Base-by-base conservation (phyloP, 2,329 filamentous ascomycete species). In the Fusarium sp. region DNA sequence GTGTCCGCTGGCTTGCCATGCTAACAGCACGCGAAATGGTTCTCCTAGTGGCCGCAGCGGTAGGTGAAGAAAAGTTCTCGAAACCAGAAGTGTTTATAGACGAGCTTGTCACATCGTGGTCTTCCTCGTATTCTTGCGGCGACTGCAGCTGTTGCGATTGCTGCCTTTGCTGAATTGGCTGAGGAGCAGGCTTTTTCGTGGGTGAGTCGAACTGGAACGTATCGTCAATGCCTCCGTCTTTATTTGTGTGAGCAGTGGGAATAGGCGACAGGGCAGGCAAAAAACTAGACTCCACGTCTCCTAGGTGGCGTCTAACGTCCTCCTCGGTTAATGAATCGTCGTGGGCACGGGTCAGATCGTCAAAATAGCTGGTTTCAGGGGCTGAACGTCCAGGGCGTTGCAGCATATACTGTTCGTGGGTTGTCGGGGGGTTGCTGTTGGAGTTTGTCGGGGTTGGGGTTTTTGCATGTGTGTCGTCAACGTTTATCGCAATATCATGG, bases 221-320 rank as follows among this genome's bases (percentile, higher is more conserved):
- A 76, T 90, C 88, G 79, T 90, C 87, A 58, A 83, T 76, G 25
- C 74, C 73, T 62, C 70, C 74, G 22, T 69, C 64, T 40, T 45
- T 69, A 68, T 80, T 81, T 34, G 81, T 79, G 12, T 82, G 78
- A 53, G 83, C 80, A 30, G 81, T 81, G 38, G 82, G 83, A 48
- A 90, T 83, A 15, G 88, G 88, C 10, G 88, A 90, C 8, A 87
- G 76, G 8, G 85, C 83, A 3, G 87, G 85, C 58, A 89, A 76
- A 74, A 91, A 91, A 79, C 89, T 91, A 34, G 89, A 91, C 75
- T 91, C 89, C 67, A 90, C 84, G 73, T 91, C 89, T 71, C 86
- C 84, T 22, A 91, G 78, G 74, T 90, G 88, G 58, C 85, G 84
- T 66, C 84, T 82, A 22, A 89, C 82, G 45, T 83, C 83, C 48